phyloP scores from a whole-genome alignment of 1,284 basidiomycete species.

The Ceratobasidium sp. region DNA sequence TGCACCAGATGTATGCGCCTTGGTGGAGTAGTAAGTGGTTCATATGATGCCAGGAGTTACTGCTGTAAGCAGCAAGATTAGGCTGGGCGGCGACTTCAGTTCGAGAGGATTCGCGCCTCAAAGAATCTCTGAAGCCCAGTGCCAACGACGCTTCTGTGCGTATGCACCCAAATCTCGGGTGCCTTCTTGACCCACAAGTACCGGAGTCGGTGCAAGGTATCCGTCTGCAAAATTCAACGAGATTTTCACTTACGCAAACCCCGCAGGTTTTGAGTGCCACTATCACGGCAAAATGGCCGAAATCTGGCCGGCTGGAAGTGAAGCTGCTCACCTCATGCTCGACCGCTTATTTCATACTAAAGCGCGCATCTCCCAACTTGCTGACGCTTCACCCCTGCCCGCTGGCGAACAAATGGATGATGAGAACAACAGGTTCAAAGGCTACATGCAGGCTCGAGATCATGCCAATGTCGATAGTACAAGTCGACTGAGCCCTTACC shows the following conservation, averaged over 20 bases:
- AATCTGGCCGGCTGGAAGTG: constrained; percentile 81
- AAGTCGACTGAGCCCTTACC: constrained; percentile 83
- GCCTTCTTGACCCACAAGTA: constrained; percentile 64
- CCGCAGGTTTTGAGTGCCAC: constrained; percentile 57
- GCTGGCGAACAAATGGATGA: constrained; percentile 59
- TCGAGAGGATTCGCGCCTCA: constrained; percentile 62
- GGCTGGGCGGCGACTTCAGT: constrained; percentile 57
- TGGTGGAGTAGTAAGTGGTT: constrained; percentile 62
- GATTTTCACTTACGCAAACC: constrained; percentile 9
- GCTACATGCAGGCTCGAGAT: constrained; percentile 77
- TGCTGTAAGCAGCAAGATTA: not conserved
- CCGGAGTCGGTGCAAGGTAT: constrained; percentile 64
- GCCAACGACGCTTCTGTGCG: constrained; percentile 64
- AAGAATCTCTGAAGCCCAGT: constrained; percentile 61
- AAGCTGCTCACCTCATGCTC: constrained; percentile 72
- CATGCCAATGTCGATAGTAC: constrained; percentile 78
- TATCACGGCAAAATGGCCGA: constrained; percentile 69
- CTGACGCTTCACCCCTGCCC: constrained; percentile 65
- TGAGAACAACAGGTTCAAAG: constrained; percentile 66
- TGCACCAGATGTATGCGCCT: too few species aligned
- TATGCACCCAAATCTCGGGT: constrained; percentile 56
- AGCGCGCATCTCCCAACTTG: constrained; percentile 65
- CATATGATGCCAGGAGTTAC: not conserved
- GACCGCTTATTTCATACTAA: constrained; percentile 77
- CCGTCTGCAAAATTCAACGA: not conserved